Conservation (phyloP, 2,329 filamentous ascomycete genomes). For the Hysterium pulicare region DNA sequence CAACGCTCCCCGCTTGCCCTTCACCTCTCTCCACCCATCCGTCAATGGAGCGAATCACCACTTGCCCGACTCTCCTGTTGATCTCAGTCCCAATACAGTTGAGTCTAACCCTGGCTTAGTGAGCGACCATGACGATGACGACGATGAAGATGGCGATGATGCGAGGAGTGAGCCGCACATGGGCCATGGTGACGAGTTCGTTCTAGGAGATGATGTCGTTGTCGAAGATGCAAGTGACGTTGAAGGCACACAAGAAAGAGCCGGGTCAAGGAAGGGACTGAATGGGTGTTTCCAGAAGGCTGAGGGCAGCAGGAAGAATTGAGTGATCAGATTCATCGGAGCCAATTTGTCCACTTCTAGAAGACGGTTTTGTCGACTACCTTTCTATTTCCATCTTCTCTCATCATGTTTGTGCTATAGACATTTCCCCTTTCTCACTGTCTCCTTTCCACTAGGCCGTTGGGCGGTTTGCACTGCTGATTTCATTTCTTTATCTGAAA, state of each 20-base stretch:
- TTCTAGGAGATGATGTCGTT: slow-evolving; percentile 35
- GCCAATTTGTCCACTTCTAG: slow-evolving; percentile 25
- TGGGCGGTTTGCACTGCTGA: slow-evolving; percentile 2
- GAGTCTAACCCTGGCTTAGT: slow-evolving; percentile 50
- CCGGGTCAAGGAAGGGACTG: slow-evolving; percentile 28
- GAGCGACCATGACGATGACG: slow-evolving; percentile 50
- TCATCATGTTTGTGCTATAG: slow-evolving; percentile 16
- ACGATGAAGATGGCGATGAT: slow-evolving; percentile 41
- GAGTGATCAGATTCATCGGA: slow-evolving; percentile 15
- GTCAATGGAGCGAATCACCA: slow-evolving; percentile 21
- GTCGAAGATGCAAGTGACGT: slow-evolving; percentile 40
- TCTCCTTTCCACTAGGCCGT: not conserved
- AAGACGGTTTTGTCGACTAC: slow-evolving; percentile 21
- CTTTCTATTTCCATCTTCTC: slow-evolving; percentile 11
- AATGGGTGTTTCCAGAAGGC: slow-evolving; percentile 32
- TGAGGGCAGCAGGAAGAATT: slow-evolving; percentile 35
- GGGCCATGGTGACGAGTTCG: slow-evolving; percentile 20
- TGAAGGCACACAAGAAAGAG: slow-evolving; percentile 32
- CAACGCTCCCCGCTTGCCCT: slow-evolving; percentile 23
- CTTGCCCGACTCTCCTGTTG: slow-evolving; percentile 33
- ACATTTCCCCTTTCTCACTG: slow-evolving; percentile 6
- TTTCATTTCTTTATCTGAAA: slow-evolving; percentile 3
- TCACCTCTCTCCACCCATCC: slow-evolving; percentile 25
- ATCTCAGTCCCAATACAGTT: slow-evolving; percentile 46
- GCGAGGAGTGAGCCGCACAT: slow-evolving; percentile 28